Evolutionary conservation across 306 rosid species (phyloP), one percentile per base, ranked within the genome.

Genomic region (Citrullus mucosospermus): DNA sequence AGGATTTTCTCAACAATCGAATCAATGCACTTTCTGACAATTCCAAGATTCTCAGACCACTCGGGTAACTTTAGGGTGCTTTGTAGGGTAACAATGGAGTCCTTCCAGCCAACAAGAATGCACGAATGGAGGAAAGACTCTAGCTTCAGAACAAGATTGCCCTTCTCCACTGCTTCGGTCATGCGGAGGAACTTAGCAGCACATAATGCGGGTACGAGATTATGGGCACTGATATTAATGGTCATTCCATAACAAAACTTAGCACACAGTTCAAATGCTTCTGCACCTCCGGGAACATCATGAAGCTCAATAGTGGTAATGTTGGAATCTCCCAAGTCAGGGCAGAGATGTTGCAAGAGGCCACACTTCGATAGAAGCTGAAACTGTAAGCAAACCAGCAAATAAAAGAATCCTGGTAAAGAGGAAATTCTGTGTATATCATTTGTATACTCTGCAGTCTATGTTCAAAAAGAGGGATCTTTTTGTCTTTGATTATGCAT

Each of bases 91-190:
- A 81, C 81, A 66, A 92, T 87, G 53, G 98, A 88, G 84, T 96
- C 99, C 78, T 92, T 96, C 99, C 99, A 96, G 66, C 98, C 99
- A 79, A 86, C 88, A 39, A 96, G 94, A 79, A 96, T 87, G 85
- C 99, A 92, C 2, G 97, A 91, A 83, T 83, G 76, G 82, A 96
- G 86, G 90, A 96, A 96, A 61, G 98, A 82, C 83, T 96, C 96
- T 1, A 96, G 99, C 84, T 96, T 96, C 16, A 86, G 77, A 18
- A 89, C 86, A 41, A 92, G 85, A 85, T 92, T 96, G 56, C 99
- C 99, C 86, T 86, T 92, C 82, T 90, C 93, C 44, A 86, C 76
- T 25, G 91, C 83, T 55, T 96, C 98, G 6, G 85, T 87, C 99
- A 96, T 92, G 71, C 87, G 86, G 55, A 96, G 98, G 78, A 96